These are phyloP conservation scores for Prillingera fragicola DNA, from an alignment of 1,284 basidiomycete species.

Conservation along the genomic window DNA sequence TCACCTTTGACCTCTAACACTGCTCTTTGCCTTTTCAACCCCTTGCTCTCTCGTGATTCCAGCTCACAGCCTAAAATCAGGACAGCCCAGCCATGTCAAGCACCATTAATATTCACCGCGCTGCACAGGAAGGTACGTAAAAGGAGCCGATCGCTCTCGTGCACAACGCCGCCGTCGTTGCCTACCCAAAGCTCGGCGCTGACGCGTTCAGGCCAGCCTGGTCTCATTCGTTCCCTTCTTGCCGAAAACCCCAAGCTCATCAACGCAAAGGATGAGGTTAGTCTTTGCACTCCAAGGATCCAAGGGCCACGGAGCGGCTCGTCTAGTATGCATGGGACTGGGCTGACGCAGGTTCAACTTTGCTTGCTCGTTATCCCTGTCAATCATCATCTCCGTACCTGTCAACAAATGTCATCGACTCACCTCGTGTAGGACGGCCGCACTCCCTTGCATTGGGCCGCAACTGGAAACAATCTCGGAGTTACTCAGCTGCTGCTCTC, in stretches of 20 bases:
- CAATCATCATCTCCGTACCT: too few relatives aligned
- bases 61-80: too few relatives aligned
- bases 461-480: conserved; percentile 63
- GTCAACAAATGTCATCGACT: too few relatives aligned
- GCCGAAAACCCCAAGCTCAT: conserved; percentile 62
- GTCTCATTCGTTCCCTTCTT: conserved; percentile 65
- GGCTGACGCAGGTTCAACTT: too few relatives aligned
- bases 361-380: too few relatives aligned
- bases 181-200: background rate
- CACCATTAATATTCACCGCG: conserved; percentile 44
- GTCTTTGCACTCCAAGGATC: too few relatives aligned
- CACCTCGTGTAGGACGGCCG: conserved; percentile 66
- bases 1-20: too few relatives aligned
- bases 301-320: too few relatives aligned
- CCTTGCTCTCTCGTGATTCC: too few relatives aligned
- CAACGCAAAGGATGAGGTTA: conserved; percentile 64
- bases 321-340: too few relatives aligned
- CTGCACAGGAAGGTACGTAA: conserved; percentile 45
- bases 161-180: background rate
- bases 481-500: conserved; percentile 68
- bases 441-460: conserved; percentile 84
- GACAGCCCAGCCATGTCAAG: conserved; percentile 11
- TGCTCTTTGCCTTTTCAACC: too few relatives aligned
- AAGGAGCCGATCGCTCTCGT: background rate
- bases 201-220: conserved; percentile 67